A percentile compares a stretch with the other conserved stretches of the same genome.
Conservation (phyloP, 768 basidiomycete species). For the Calocybe cyanea region DNA sequence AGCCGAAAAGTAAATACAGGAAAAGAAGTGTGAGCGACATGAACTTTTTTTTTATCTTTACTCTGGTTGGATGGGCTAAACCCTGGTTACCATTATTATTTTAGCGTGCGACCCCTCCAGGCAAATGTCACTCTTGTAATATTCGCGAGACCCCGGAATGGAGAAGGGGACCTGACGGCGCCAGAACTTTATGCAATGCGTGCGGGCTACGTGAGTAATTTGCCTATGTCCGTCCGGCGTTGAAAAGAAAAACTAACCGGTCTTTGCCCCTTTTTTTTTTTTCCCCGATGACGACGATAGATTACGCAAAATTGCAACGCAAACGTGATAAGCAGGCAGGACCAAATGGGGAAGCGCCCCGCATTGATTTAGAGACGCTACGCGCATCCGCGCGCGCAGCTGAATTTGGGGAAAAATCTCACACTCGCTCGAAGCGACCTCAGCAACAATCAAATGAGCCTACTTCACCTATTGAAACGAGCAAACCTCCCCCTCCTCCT, state of each 20-base stretch:
- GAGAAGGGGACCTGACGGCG: constrained; percentile 81
- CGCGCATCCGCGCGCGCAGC: constrained; percentile 68
- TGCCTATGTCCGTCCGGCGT: background rate
- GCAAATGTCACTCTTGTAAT: constrained; percentile 85
- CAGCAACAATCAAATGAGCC: constrained; percentile 27
- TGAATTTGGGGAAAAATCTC: constrained; percentile 36
- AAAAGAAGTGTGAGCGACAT: constrained; percentile 72
- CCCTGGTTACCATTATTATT: constrained; percentile 26
- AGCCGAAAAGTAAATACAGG: constrained; percentile 76
- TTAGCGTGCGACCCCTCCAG: constrained; percentile 82
- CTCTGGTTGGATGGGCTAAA: constrained; percentile 12
- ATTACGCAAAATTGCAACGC: constrained; percentile 81
- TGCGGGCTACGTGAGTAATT: constrained; percentile 73
- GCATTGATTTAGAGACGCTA: constrained; percentile 73
- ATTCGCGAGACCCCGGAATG: constrained; percentile 88
- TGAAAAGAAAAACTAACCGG: background rate
- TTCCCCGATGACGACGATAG: constrained; percentile 29
- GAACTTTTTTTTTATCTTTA: too few species aligned
- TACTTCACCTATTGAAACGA: constrained; percentile 27
- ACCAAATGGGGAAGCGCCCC: constrained; percentile 50
- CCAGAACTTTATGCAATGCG: constrained; percentile 80
- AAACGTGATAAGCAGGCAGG: constrained; percentile 65
- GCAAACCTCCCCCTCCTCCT: constrained; percentile 26
- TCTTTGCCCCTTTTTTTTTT: background rate
- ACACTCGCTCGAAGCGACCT: constrained; percentile 21